A percentile compares a stretch with the other conserved stretches of the same genome.
These are phyloP conservation scores for Petunia axillaris DNA, from an alignment of 257 asterid species.

Conservation along the genomic window DNA sequence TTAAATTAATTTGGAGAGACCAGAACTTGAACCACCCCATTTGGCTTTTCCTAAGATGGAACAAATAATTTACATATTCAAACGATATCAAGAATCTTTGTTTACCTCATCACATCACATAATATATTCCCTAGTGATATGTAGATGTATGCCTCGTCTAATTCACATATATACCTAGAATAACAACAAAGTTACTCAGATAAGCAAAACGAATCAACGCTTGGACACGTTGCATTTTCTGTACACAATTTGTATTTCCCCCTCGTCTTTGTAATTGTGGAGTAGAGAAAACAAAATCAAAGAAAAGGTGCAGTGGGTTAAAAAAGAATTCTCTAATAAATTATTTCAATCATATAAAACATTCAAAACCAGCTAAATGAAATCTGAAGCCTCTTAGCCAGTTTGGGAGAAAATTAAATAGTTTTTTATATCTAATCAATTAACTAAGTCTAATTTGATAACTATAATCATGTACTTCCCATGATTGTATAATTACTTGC, in stretches of 20 bases:
- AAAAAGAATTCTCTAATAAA: too few species aligned
- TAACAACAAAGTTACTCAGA: not conserved
- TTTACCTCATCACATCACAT: not conserved
- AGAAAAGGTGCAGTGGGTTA: too few species aligned
- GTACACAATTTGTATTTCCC: not conserved
- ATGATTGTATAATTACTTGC: not conserved
- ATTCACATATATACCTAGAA: not conserved
- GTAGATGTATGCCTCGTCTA: not conserved
- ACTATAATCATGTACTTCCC: not conserved
- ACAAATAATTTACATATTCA: not conserved
- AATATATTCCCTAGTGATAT: not conserved
- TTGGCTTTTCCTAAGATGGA: not conserved
- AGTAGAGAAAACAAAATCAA: not conserved
- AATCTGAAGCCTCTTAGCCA: not conserved
- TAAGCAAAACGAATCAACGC: too few species aligned
- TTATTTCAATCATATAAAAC: not conserved
- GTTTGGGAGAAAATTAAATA: not conserved
- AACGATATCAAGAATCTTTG: slow-evolving; percentile 8
- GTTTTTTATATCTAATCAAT: not conserved
- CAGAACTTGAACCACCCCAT: slow-evolving; percentile 10
- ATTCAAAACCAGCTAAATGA: not conserved
- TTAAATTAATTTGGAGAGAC: slow-evolving; percentile 9
- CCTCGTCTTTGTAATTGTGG: not conserved
- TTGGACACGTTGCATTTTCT: not conserved
- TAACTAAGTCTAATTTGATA: not conserved